Conservation (phyloP, 2,329 filamentous ascomycete species). For the Paraphoma sp. region DNA sequence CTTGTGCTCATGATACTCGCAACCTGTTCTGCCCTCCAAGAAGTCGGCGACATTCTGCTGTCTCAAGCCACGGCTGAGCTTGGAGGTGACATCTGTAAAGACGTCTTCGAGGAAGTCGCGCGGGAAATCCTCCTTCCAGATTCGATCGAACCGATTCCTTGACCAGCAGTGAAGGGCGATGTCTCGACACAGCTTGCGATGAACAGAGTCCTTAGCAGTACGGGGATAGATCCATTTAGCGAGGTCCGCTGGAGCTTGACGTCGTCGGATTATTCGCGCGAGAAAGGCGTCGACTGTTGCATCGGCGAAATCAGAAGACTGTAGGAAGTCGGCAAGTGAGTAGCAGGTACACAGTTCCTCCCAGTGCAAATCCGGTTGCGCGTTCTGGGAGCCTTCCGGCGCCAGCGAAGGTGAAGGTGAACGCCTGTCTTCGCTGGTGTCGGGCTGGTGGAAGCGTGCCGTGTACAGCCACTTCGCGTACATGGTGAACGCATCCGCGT, state of each 20-base stretch:
- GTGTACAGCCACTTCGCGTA: constrained; percentile 8
- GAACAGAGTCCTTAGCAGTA: not conserved
- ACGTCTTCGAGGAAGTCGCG: not conserved
- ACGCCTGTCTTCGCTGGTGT: not conserved
- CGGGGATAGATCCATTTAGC: not conserved
- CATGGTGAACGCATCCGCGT: not conserved
- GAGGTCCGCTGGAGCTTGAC: not conserved
- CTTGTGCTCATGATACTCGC: not conserved
- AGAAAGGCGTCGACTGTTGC: constrained; percentile 1
- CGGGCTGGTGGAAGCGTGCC: not conserved
- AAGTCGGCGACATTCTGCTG: not conserved
- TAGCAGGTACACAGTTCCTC: not conserved
- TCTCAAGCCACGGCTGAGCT: not conserved
- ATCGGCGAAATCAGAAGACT: constrained; percentile 1
- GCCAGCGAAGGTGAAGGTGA: not conserved
- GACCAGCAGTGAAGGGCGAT: not conserved
- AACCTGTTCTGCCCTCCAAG: not conserved
- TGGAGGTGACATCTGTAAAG: not conserved
- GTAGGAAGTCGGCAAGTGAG: not conserved
- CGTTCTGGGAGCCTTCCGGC: not conserved
- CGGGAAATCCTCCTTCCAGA: constrained; percentile 1
- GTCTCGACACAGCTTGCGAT: not conserved
- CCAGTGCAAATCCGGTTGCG: not conserved
- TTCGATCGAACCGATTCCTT: not conserved
- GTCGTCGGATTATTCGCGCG: not conserved